These are phyloP conservation scores for Tetrapisispora pingtungensis DNA, from an alignment of 805 yeast species.

Conservation along the genomic window DNA sequence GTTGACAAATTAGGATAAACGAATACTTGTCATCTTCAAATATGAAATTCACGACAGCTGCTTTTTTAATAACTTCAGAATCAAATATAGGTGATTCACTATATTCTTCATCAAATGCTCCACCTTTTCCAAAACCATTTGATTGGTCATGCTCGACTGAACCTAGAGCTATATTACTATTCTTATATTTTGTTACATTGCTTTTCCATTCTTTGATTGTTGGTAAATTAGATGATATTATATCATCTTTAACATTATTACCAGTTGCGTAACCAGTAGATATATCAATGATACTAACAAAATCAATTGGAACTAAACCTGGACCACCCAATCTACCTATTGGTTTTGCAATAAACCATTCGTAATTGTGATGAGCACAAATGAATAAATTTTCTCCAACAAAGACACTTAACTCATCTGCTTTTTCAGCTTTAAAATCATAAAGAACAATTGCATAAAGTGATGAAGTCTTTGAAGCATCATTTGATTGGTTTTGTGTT, in stretches of 20 bases:
- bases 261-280: conserved; percentile 50
- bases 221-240: conserved; percentile 64
- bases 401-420: conserved; percentile 74
- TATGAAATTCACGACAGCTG: conserved; percentile 69
- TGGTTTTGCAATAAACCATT: conserved; percentile 98
- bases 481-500: conserved; percentile 9
- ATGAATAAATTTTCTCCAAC: conserved; percentile 86
- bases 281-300: conserved; percentile 77
- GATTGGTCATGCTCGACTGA: conserved; percentile 25
- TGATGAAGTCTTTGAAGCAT: conserved; percentile 29
- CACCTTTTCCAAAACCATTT: background rate
- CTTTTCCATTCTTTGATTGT: conserved; percentile 94
- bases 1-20: conserved; percentile 61
- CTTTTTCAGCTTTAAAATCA: conserved; percentile 66
- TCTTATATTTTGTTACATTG: conserved; percentile 84
- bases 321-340: conserved; percentile 94
- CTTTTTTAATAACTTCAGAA: conserved; percentile 29
- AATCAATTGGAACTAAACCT: conserved; percentile 87
- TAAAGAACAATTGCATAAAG: conserved; percentile 79
- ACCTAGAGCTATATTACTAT: conserved; percentile 71
- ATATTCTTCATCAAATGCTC: background rate
- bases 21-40: conserved; percentile 82
- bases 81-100: conserved; percentile 5
- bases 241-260: conserved; percentile 46
- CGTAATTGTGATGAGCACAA: conserved; percentile 92